Conservation (phyloP, 2,329 filamentous ascomycete species). For the Cladosporium sp. region DNA sequence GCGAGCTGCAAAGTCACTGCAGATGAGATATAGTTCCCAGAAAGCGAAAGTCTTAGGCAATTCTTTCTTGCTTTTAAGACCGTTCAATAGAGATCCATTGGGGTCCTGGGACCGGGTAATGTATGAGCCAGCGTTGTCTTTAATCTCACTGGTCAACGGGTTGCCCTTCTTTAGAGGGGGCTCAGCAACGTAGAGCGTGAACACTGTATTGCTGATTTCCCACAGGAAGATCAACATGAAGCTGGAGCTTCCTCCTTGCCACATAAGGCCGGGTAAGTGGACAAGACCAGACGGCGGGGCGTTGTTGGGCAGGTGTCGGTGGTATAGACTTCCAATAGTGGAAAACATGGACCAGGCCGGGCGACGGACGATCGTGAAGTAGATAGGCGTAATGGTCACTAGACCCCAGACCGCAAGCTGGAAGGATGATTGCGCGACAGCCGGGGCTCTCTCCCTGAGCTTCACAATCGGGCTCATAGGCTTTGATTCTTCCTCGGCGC, state of each 20-base stretch:
- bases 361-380: slow-evolving; percentile 54
- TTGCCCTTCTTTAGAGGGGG: slow-evolving; percentile 79
- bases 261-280: slow-evolving; percentile 17
- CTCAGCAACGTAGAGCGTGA: slow-evolving; percentile 73
- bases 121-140: slow-evolving; percentile 35
- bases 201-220: slow-evolving; percentile 70
- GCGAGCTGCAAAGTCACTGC: slow-evolving; percentile 66
- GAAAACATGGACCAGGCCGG: slow-evolving; percentile 66
- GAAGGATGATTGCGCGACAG: slow-evolving; percentile 17
- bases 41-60: slow-evolving; percentile 78
- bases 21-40: slow-evolving; percentile 83
- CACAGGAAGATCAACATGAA: slow-evolving; percentile 67
- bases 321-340: slow-evolving; percentile 68
- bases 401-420: slow-evolving; percentile 18
- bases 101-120: slow-evolving; percentile 53
- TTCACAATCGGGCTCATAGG: not conserved
- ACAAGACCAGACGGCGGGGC: slow-evolving; percentile 53
- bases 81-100: slow-evolving; percentile 81
- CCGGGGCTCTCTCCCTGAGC: not conserved
- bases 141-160: slow-evolving; percentile 77
- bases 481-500: not conserved
- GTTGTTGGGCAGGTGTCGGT: slow-evolving; percentile 65
- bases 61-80: slow-evolving; percentile 76
- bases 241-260: slow-evolving; percentile 49
- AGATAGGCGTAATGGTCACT: slow-evolving; percentile 42